These are phyloP conservation scores for Boletus sp. DNA, from an alignment of 1,284 basidiomycete species.

Conservation along the genomic window DNA sequence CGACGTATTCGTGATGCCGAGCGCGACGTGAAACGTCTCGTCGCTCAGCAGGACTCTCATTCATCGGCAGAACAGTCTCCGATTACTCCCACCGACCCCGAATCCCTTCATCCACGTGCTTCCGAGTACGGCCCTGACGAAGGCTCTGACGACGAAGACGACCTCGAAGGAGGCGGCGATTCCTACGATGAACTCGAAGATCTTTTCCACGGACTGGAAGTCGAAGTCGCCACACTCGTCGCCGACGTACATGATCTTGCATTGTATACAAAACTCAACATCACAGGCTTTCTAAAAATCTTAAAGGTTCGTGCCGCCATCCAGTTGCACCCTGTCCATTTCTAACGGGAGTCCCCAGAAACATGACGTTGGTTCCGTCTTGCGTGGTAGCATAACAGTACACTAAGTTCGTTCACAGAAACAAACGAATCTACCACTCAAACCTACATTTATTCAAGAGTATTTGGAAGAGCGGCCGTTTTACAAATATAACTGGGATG, in stretches of 20 bases:
- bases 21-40: conserved; percentile 72
- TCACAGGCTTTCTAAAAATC: conserved; percentile 99
- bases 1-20: conserved; percentile 79
- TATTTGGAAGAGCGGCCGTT: conserved; percentile 95
- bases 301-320: conserved; percentile 61
- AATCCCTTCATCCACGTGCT: conserved; percentile 48
- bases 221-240: conserved; percentile 92
- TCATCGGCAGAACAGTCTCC: conserved; percentile 33
- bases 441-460: conserved; percentile 77
- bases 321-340: background rate
- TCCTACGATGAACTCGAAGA: conserved; percentile 82
- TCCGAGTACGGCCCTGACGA: conserved; percentile 60
- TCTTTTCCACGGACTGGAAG: conserved; percentile 86
- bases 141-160: conserved; percentile 67
- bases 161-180: conserved; percentile 57
- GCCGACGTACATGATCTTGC: conserved; percentile 98
- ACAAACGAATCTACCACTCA: conserved; percentile 67
- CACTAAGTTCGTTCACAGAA: conserved; percentile 52
- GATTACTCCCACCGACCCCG: conserved; percentile 42
- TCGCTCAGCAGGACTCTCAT: conserved; percentile 51
- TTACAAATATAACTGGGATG: conserved; percentile 92
- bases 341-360: conserved; percentile 46
- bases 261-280: conserved; percentile 92
- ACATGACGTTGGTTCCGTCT: conserved; percentile 61
- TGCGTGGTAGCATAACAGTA: background rate